Conservation (phyloP, 2,329 filamentous ascomycete genomes). For the Colletotrichum sp. region DNA sequence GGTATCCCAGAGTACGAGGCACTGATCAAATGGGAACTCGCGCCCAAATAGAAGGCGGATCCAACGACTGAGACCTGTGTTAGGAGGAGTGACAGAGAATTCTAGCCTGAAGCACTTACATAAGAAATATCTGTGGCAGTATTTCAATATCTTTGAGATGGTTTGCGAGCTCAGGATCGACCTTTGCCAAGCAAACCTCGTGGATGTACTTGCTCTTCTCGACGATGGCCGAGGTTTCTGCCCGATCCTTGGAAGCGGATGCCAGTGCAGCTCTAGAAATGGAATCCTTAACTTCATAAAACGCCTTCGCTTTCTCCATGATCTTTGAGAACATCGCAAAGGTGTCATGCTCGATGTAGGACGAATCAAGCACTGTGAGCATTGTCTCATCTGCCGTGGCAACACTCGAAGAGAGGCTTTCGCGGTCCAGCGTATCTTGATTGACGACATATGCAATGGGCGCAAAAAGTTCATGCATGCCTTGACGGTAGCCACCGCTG, state of each 20-base stretch:
- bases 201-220: slow-evolving; percentile 87
- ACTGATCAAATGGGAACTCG: slow-evolving; percentile 88
- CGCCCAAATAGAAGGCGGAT: slow-evolving; percentile 90
- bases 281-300: slow-evolving; percentile 76
- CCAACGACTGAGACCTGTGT: slow-evolving; percentile 71
- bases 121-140: slow-evolving; percentile 94
- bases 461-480: slow-evolving; percentile 96
- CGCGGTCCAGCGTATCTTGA: slow-evolving; percentile 74
- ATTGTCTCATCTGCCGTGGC: slow-evolving; percentile 56
- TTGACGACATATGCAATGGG: slow-evolving; percentile 87
- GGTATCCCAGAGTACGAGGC: slow-evolving; percentile 87
- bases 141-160: slow-evolving; percentile 87
- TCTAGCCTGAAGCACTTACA: slow-evolving; percentile 57
- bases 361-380: slow-evolving; percentile 71
- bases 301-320: slow-evolving; percentile 86
- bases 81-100: background rate
- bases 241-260: slow-evolving; percentile 25
- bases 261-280: slow-evolving; percentile 20
- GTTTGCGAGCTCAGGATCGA: slow-evolving; percentile 82
- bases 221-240: slow-evolving; percentile 72
- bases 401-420: slow-evolving; percentile 34
- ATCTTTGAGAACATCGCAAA: slow-evolving; percentile 85
- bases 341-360: slow-evolving; percentile 87
- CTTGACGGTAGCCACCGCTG: slow-evolving; percentile 90
- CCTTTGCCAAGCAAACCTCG: slow-evolving; percentile 75